Percentiles rank a stretch among this genome's conserved stretches.
These are phyloP conservation scores for Stachybotrys elegans DNA, from an alignment of 2,329 filamentous ascomycete genomes.

Conservation along the genomic window DNA sequence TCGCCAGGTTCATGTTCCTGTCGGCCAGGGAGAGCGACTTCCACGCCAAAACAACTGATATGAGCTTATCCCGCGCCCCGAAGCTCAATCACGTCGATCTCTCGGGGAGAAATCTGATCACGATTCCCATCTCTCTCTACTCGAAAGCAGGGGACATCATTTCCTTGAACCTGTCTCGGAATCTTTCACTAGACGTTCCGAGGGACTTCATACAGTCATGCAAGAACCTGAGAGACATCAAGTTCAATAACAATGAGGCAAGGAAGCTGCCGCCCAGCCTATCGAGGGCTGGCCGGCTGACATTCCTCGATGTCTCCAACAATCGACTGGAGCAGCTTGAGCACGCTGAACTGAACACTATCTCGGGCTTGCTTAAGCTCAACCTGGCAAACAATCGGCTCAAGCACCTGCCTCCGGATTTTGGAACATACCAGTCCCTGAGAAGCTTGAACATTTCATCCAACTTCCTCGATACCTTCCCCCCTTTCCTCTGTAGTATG, in stretches of 20 bases:
- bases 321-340: constrained; percentile 86
- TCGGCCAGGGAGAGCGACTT: constrained; percentile 83
- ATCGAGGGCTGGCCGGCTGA: constrained; percentile 73
- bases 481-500: constrained; percentile 76
- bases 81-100: constrained; percentile 95
- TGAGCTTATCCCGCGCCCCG: constrained; percentile 74
- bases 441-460: constrained; percentile 89
- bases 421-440: constrained; percentile 72
- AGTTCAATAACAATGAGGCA: constrained; percentile 91
- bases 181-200: constrained; percentile 85
- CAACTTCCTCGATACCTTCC: constrained; percentile 83
- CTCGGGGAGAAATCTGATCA: constrained; percentile 82
- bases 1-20: constrained; percentile 93
- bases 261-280: constrained; percentile 80
- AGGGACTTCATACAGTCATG: constrained; percentile 96
- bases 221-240: constrained; percentile 87
- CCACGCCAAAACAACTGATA: constrained; percentile 63
- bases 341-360: constrained; percentile 71
- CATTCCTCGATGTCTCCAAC: constrained; percentile 90
- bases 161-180: constrained; percentile 87
- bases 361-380: constrained; percentile 76
- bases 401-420: constrained; percentile 72
- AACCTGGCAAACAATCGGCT: constrained; percentile 93
- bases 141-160: constrained; percentile 90
- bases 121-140: constrained; percentile 92